These are phyloP conservation scores for Fomitopsis serialis DNA, from an alignment of 768 basidiomycete species.

Conservation along the genomic window DNA sequence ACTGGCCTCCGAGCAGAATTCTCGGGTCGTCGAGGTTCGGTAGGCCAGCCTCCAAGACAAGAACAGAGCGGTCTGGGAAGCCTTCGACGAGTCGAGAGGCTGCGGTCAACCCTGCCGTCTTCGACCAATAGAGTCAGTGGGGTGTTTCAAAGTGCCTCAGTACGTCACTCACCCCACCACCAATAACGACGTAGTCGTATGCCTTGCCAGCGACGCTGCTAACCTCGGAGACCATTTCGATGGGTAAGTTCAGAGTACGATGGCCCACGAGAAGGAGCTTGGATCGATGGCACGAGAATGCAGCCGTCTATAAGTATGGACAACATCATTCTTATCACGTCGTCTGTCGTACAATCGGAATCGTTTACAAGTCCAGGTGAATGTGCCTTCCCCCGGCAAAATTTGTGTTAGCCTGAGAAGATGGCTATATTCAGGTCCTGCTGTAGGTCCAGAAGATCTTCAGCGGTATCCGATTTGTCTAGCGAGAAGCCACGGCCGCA, in stretches of 20 bases:
- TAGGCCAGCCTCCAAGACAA: conserved; percentile 29
- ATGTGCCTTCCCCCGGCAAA: no score
- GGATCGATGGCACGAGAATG: no score
- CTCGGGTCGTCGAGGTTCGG: conserved; percentile 8
- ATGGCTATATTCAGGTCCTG: no score
- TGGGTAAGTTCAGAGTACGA: background rate
- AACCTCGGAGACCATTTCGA: background rate
- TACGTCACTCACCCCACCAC: background rate
- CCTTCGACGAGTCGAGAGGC: conserved; percentile 35
- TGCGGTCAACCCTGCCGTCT: conserved; percentile 30
- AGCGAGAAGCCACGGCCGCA: no score
- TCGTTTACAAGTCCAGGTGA: no score
- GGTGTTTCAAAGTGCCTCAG: background rate
- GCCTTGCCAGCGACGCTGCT: background rate
- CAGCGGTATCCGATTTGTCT: no score
- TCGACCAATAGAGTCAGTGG: background rate
- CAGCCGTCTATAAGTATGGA: no score
- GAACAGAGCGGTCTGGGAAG: conserved; percentile 23
- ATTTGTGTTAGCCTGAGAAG: no score
- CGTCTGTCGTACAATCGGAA: no score
- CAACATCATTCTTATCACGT: no score
- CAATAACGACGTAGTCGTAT: conserved; percentile 2
- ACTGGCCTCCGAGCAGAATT: conserved; percentile 1
- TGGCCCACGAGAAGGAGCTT: no score
- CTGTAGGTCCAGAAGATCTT: no score